These are phyloP conservation scores for Hordeum marinum DNA, from an alignment of 176 grass and related monocot genomes.

Conservation along the genomic window DNA sequence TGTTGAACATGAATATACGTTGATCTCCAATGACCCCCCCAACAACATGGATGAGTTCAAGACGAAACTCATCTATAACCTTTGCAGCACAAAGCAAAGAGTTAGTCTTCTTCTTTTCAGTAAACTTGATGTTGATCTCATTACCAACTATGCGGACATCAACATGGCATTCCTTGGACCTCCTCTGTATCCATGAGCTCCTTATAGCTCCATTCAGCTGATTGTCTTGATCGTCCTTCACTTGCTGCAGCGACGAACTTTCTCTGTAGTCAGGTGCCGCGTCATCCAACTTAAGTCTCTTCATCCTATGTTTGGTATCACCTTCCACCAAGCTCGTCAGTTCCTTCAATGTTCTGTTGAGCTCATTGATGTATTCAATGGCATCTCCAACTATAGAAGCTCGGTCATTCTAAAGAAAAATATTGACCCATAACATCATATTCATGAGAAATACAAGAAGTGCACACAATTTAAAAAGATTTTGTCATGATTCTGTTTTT, in stretches of 20 bases:
- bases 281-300: slow-evolving; percentile 50
- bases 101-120: slow-evolving; percentile 68
- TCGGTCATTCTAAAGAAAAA: slow-evolving; percentile 55
- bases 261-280: slow-evolving; percentile 42
- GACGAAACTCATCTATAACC: slow-evolving; percentile 63
- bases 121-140: slow-evolving; percentile 82
- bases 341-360: slow-evolving; percentile 71
- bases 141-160: slow-evolving; percentile 81
- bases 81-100: slow-evolving; percentile 71
- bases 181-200: slow-evolving; percentile 80
- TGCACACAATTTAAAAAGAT: background rate
- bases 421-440: slow-evolving; percentile 6
- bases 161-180: slow-evolving; percentile 77
- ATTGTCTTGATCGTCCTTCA: slow-evolving; percentile 35
- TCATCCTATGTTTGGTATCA: slow-evolving; percentile 32
- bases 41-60: slow-evolving; percentile 61
- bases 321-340: slow-evolving; percentile 49
- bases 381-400: slow-evolving; percentile 91
- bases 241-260: slow-evolving; percentile 50
- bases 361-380: slow-evolving; percentile 87
- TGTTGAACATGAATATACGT: slow-evolving; percentile 85
- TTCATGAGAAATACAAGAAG: slow-evolving; percentile 6
- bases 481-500: background rate
- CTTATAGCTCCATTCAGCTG: slow-evolving; percentile 46
- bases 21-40: slow-evolving; percentile 77